Percentiles rank a stretch among this genome's conserved stretches.
Evolutionary conservation across 176 grass and related monocot species (phyloP).

Genomic region (Cenchrus fungigraminus): DNA sequence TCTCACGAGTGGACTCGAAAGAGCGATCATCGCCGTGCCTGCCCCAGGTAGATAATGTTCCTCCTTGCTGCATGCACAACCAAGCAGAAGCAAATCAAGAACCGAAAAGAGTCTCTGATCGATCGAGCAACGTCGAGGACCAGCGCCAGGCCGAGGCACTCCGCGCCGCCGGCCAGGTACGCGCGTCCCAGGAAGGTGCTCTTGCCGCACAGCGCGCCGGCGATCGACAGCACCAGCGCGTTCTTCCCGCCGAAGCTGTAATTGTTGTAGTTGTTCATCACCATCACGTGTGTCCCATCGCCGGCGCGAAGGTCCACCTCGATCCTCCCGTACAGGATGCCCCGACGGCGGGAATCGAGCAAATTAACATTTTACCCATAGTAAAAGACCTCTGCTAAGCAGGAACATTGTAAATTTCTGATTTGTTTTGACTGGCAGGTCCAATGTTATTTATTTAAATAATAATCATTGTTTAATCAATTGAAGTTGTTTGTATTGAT

Average conservation of each 20-base stretch:
- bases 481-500: too few species aligned
- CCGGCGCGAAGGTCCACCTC: constrained; percentile 51
- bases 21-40: not conserved
- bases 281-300: constrained; percentile 43
- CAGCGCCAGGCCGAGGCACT: constrained; percentile 54
- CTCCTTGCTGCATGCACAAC: not conserved
- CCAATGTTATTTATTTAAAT: too few species aligned
- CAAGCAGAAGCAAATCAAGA: not conserved
- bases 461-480: too few species aligned
- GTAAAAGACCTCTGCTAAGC: too few species aligned
- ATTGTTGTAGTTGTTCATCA: constrained; percentile 78
- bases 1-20: not conserved
- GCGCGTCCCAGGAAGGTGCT: constrained; percentile 65
- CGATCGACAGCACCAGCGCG: constrained; percentile 61
- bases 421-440: too few species aligned
- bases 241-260: constrained; percentile 71
- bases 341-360: too few species aligned
- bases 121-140: constrained; percentile 18
- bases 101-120: not conserved
- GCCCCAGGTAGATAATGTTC: not conserved
- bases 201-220: constrained; percentile 63
- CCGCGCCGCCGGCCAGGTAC: constrained; percentile 48
- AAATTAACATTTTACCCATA: too few species aligned
- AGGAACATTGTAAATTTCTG: too few species aligned
- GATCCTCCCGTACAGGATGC: constrained; percentile 56